phyloP scores from a whole-genome alignment of 371 early-diverging fungal species.

The Mucor velutinosus region DNA sequence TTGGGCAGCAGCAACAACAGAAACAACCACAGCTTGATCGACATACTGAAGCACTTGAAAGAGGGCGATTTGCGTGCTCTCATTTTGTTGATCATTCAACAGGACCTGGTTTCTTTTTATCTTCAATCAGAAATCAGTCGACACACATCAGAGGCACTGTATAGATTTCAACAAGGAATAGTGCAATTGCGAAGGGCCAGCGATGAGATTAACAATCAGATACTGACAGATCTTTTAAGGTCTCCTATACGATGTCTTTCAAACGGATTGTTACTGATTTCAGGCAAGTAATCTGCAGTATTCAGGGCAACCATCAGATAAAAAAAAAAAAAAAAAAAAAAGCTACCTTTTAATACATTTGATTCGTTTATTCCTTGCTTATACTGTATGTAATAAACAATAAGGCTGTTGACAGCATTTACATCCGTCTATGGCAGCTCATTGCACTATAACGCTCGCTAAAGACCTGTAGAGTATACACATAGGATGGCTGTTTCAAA shows the following conservation, averaged over 20 bases:
- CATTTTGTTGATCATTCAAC: conserved; percentile 18
- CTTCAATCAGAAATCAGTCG: conserved; percentile 1
- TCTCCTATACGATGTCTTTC: conserved; percentile 15
- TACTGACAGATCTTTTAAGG: conserved; percentile 9
- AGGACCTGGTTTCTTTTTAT: conserved; percentile 5
- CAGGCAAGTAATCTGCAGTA: conserved; percentile 6
- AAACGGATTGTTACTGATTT: conserved; percentile 21
- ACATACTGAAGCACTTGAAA: conserved; percentile 9
- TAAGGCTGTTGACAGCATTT: no score
- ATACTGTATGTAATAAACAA: no score
- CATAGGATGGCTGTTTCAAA: no score
- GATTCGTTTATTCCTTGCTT: no score
- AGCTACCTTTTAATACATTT: no score
- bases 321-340: no score
- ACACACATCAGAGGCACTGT: neutral
- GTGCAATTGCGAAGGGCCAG: conserved; percentile 13
- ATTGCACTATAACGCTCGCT: no score
- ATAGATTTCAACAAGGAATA: conserved; percentile 15
- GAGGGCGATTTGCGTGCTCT: conserved; percentile 18
- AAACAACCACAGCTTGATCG: conserved; percentile 9
- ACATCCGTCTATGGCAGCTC: no score
- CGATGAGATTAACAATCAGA: conserved; percentile 13
- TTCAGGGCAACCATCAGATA: no score
- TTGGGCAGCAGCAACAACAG: conserved; percentile 1
- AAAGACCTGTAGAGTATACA: no score